Evolutionary conservation across 495 filamentous ascomycete species (phyloP), one percentile per base, ranked within the genome.

Genomic region (Penicillium macrosclerotiorum): DNA sequence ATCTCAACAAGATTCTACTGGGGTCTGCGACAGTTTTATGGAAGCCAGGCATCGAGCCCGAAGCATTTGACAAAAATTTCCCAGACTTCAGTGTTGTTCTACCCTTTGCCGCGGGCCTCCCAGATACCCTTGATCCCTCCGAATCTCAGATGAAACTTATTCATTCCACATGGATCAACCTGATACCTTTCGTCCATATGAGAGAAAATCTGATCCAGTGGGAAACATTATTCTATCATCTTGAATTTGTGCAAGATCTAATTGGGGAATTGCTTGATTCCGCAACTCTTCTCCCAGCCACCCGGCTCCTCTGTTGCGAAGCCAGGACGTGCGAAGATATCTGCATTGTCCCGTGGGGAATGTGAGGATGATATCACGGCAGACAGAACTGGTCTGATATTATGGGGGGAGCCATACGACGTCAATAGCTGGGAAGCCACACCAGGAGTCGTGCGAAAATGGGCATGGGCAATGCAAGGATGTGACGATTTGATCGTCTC

Each of bases 181-280:
- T 49, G 0, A 6, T 61, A 5, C 57, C 57, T 0, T 57, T 61
- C 20, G 42, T 51, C 3, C 17, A 24, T 1, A 44, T 61, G 26
- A 46, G 57, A 2, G 53, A 61, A 9, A 61, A 57, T 25, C 40
- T 61, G 6, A 61, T 57, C 3, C 36, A 37, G 1, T 51, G 34
- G 26, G 49, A 61, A 29, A 25, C n/a, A 3, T 18, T 9, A 0
- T 61, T 57, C 13, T 39, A 52, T 35, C 48, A 46, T 6, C 12
- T 9, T 25, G 37, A 29, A 2, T 40, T 40, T 3, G 25, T 24
- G 3, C 23, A 12, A 5, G 37, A 40, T 29, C 37, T 40, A 1
- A 24, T 40, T 5, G 37, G 37, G 9, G 14, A 17, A 11, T 13
- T 11, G 7, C 8, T 25, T 40, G 44, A 53, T 35, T n/a, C 34